phyloP scores from a whole-genome alignment of 768 basidiomycete species.

The Suillus luteus region DNA sequence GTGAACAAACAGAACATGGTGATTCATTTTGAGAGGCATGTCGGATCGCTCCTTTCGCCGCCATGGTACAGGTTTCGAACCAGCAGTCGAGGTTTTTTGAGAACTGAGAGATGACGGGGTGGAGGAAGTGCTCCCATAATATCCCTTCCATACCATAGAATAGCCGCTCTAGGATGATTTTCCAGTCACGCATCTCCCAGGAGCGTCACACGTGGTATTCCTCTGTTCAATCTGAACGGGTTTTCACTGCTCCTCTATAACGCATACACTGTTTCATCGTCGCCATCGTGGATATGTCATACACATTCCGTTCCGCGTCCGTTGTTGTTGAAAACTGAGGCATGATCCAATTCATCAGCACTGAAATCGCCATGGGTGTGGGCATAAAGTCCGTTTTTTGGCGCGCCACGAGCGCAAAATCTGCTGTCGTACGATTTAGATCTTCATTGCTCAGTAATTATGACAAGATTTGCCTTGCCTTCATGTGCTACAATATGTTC shows the following conservation, averaged over 20 bases:
- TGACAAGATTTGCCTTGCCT: conserved; percentile 18
- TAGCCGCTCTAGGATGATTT: conserved; percentile 41
- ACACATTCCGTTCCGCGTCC: conserved; percentile 37
- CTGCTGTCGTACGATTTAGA: conserved; percentile 26
- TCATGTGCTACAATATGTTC: conserved; percentile 30
- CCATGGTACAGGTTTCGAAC: conserved; percentile 34
- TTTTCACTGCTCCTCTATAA: conserved; percentile 18
- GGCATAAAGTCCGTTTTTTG: conserved; percentile 25
- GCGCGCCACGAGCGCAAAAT: conserved; percentile 35
- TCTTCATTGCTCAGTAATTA: conserved; percentile 25
- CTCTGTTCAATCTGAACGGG: conserved; percentile 32
- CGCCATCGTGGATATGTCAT: conserved; percentile 45
- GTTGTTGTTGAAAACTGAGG: conserved; percentile 50
- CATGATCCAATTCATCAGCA: conserved; percentile 41
- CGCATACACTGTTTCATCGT: conserved; percentile 42
- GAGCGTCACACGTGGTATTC: conserved; percentile 48
- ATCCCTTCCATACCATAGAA: conserved; percentile 36
- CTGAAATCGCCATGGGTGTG: conserved; percentile 14
- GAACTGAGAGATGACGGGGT: conserved; percentile 41
- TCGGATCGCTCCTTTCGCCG: conserved; percentile 22
- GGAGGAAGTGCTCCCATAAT: conserved; percentile 42
- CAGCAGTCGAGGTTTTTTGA: conserved; percentile 39
- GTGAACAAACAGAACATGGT: conserved; percentile 40
- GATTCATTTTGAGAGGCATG: conserved; percentile 41
- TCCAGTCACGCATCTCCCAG: conserved; percentile 42